These are phyloP conservation scores for Glaciozyma antarctica DNA, from an alignment of 768 basidiomycete genomes.

Conservation along the genomic window DNA sequence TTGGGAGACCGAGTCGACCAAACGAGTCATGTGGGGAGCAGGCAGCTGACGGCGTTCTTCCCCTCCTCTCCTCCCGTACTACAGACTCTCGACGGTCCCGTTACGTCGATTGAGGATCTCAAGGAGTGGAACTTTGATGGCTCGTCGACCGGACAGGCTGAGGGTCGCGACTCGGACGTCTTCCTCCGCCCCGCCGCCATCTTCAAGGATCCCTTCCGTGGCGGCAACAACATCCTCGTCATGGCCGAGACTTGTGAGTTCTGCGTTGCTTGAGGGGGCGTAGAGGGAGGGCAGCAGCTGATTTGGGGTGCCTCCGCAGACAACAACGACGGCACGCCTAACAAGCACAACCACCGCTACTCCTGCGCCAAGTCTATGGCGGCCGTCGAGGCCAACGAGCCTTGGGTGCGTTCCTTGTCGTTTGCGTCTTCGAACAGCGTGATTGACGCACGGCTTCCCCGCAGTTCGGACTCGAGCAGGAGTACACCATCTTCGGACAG, in stretches of 20 bases:
- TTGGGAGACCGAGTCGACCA: neutral
- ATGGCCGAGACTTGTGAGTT: constrained; percentile 57
- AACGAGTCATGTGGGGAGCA: neutral
- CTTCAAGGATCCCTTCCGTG: constrained; percentile 99
- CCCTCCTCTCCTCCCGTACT: constrained; percentile 14
- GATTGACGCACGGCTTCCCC: neutral
- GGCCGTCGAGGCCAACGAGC: constrained; percentile 61
- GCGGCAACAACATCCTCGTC: constrained; percentile 50
- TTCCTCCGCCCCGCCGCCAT: constrained; percentile 93
- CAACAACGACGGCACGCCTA: constrained; percentile 88
- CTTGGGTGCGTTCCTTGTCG: constrained; percentile 64
- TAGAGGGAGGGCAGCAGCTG: neutral
- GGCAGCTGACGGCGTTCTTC: neutral
- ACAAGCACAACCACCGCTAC: constrained; percentile 91
- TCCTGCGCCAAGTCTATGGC: constrained; percentile 94
- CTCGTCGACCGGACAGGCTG: constrained; percentile 66
- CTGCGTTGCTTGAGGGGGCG: neutral
- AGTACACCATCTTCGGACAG: constrained; percentile 91
- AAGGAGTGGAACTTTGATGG: constrained; percentile 99
- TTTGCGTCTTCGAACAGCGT: neutral
- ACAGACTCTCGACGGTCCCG: constrained; percentile 77
- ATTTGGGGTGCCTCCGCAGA: constrained; percentile 2
- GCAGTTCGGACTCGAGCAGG: constrained; percentile 75
- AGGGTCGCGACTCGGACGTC: constrained; percentile 90
- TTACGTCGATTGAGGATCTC: constrained; percentile 78